These are phyloP conservation scores for Pedinophyceae sp. DNA, from an alignment of 139 green algal species.

Conservation along the genomic window DNA sequence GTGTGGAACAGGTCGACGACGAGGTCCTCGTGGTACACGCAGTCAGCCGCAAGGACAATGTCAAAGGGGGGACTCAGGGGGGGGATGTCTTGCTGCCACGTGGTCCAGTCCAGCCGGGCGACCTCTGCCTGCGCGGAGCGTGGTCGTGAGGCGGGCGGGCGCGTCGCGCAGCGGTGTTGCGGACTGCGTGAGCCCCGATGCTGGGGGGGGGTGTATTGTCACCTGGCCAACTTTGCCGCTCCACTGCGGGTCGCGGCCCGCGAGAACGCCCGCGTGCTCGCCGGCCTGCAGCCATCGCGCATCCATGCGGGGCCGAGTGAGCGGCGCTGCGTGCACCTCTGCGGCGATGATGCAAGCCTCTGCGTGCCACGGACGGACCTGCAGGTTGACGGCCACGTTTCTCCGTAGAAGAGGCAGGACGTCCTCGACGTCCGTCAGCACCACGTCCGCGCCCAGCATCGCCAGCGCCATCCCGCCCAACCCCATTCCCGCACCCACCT, in stretches of 20 bases:
- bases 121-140: slow-evolving; percentile 38
- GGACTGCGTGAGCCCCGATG: not conserved
- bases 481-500: slow-evolving; percentile 76
- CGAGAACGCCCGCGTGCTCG: slow-evolving; percentile 6
- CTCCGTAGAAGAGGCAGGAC: slow-evolving; percentile 49
- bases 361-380: slow-evolving; percentile 1
- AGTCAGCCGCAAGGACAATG: slow-evolving; percentile 28
- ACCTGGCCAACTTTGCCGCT: not conserved
- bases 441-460: slow-evolving; percentile 38
- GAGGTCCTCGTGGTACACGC: slow-evolving; percentile 70
- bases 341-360: not conserved
- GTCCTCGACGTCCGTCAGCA: slow-evolving; percentile 48
- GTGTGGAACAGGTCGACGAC: slow-evolving; percentile 36
- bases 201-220: not conserved
- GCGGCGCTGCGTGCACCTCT: not conserved
- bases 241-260: slow-evolving; percentile 4
- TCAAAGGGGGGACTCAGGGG: slow-evolving; percentile 28
- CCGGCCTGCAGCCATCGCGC: not conserved
- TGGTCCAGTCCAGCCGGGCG: slow-evolving; percentile 54
- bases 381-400: slow-evolving; percentile 62
- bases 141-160: not conserved
- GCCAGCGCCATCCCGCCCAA: slow-evolving; percentile 38
- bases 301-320: not conserved
- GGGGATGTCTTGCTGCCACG: not conserved
- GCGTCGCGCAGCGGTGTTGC: not conserved